Conservation (phyloP, 371 early-diverging fungal genomes). For the Saksenaea oblongispora region DNA sequence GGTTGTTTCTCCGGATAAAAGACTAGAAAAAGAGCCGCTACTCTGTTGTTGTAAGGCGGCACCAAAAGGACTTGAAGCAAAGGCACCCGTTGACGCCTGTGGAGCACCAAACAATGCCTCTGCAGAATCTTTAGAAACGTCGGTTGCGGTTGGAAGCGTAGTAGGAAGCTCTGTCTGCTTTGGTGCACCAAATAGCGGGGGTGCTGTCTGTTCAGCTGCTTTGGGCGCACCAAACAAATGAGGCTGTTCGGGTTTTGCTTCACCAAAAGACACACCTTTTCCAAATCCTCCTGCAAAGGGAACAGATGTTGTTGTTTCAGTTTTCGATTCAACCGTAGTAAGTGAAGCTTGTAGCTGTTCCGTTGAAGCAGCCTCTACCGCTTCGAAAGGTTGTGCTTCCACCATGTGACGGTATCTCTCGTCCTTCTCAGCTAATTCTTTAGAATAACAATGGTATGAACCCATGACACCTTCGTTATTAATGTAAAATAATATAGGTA, state of each 20-base stretch:
- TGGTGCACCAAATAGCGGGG: background rate
- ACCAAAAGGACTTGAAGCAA: constrained; percentile 26
- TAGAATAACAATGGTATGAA: constrained; percentile 44
- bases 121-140: constrained; percentile 10
- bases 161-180: background rate
- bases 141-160: background rate
- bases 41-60: constrained; percentile 15
- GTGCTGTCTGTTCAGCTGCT: too few relatives aligned
- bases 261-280: background rate
- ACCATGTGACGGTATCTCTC: constrained; percentile 29
- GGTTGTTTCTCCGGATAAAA: background rate
- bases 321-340: background rate
- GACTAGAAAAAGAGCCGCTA: background rate
- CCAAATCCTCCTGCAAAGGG: constrained; percentile 1
- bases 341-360: background rate
- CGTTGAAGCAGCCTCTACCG: constrained; percentile 2
- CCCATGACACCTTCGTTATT: constrained; percentile 48
- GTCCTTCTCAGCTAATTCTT: constrained; percentile 31
- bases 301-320: background rate
- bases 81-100: constrained; percentile 5
- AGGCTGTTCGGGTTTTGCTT: background rate
- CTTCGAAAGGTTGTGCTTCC: constrained; percentile 7
- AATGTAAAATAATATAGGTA: constrained; percentile 42
- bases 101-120: constrained; percentile 1
- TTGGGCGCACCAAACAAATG: background rate